These are phyloP conservation scores for Talaromyces trachyspermus DNA, from an alignment of 495 filamentous ascomycete species.

Conservation along the genomic window DNA sequence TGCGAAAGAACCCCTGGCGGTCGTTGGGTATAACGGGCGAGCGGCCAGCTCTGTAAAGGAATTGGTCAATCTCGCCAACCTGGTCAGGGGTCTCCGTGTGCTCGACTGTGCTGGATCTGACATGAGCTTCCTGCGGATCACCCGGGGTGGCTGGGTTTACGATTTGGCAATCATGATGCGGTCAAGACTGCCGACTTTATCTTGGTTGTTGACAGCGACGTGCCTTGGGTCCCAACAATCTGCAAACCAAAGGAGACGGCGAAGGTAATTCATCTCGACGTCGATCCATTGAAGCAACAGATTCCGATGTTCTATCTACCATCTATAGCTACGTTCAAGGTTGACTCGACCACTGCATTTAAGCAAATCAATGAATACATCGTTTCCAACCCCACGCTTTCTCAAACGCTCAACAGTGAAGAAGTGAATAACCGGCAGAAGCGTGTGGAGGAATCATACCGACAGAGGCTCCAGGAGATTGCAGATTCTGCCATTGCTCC, in stretches of 20 bases:
- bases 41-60: constrained; percentile 61
- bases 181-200: constrained; percentile 79
- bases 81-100: constrained; percentile 71
- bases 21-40: constrained; percentile 79
- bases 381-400: constrained; percentile 32
- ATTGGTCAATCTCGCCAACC: constrained; percentile 71
- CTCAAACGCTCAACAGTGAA: constrained; percentile 37
- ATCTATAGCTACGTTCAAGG: constrained; percentile 67
- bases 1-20: constrained; percentile 68
- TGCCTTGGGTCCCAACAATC: constrained; percentile 63
- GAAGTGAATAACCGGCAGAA: constrained; percentile 45
- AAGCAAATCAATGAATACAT: constrained; percentile 62
- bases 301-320: constrained; percentile 79
- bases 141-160: constrained; percentile 61
- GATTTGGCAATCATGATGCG: constrained; percentile 66
- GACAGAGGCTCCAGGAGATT: constrained; percentile 52
- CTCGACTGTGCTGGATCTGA: constrained; percentile 87
- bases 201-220: constrained; percentile 77
- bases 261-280: constrained; percentile 74
- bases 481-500: constrained; percentile 46
- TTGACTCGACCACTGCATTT: constrained; percentile 62
- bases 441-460: constrained; percentile 51
- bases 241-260: constrained; percentile 48
- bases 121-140: constrained; percentile 90
- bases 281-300: constrained; percentile 80